These are phyloP conservation scores for Leccinum olivaceopallidum DNA, from an alignment of 768 basidiomycete species.

Conservation along the genomic window DNA sequence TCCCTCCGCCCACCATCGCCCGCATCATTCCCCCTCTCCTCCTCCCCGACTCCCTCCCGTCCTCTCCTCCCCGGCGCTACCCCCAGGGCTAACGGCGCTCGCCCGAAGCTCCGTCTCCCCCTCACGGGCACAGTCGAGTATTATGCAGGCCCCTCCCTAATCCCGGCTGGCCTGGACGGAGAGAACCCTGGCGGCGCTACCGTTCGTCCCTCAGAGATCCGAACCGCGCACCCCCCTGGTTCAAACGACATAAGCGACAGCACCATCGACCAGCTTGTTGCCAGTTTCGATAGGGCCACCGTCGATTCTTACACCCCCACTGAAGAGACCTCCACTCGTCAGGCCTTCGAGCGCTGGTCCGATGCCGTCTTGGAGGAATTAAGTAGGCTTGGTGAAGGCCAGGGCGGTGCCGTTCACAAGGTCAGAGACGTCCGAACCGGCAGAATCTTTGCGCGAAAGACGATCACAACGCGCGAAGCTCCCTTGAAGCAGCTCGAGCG, in stretches of 20 bases:
- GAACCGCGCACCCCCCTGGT: constrained; percentile 33
- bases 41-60: constrained; percentile 35
- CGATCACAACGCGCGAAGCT: constrained; percentile 87
- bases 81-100: constrained; percentile 25
- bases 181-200: constrained; percentile 43
- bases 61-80: constrained; percentile 34
- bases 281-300: constrained; percentile 30
- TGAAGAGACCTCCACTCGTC: constrained; percentile 35
- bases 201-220: constrained; percentile 40
- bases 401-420: constrained; percentile 95
- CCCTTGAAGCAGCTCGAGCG: constrained; percentile 91
- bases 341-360: constrained; percentile 46
- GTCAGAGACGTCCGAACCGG: constrained; percentile 82
- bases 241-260: constrained; percentile 29
- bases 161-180: constrained; percentile 35
- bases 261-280: constrained; percentile 40
- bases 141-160: constrained; percentile 33
- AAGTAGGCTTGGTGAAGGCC: constrained; percentile 85
- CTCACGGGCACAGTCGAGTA: constrained; percentile 30
- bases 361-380: constrained; percentile 78
- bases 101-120: constrained; percentile 39
- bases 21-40: constrained; percentile 28
- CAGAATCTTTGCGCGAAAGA: constrained; percentile 89
- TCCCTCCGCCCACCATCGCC: constrained; percentile 32
- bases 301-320: constrained; percentile 36